Evolutionary conservation across 495 filamentous ascomycete genomes (phyloP), one percentile per base, ranked within the genome.

Genomic region (Tuber borchii): DNA sequence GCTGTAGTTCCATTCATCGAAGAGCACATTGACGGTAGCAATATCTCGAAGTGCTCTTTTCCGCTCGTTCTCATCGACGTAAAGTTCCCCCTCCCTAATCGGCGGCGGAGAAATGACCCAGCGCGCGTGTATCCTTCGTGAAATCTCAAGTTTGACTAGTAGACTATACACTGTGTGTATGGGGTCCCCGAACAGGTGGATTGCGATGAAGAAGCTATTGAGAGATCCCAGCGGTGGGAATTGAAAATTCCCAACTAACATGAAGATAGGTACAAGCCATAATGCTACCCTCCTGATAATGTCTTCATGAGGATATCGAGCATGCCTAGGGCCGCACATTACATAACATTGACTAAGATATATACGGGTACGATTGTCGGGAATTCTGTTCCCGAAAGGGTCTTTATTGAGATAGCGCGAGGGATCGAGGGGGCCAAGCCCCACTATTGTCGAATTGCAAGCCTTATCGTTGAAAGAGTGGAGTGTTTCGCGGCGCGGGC

Each of bases 151-250:
- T 51, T 73, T 73, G 9, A 37, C 51, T 5, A 73, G 44, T 0
- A 73, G 26, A 20, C 44, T 69, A 12, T 51, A 73, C 2, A 73
- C 51, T 6, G 42, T 69, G 51, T 69, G 6, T 22, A 73, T 73
- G 39, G 71, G 71, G 44, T 73, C 71, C 40, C 71, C 71, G 71
- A 73, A 51, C 5, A 73, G 71, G 31, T 73, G 71, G 14, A n/a
- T 26, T 37, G 51, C 44, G 44, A 73, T n/a, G 44, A 44, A 73
- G 9, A 73, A 22, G 43, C 34, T 39, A 22, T 73, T 73, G 20
- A n/a, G 34, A 37, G 44, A 22, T 51, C 71, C 71, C 4, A 73
- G n/a, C 12, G 39, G 44, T 37, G 71, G 43, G 10, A 73, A 73
- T 51, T 69, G 71, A 37, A 73, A 73, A 70, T 73, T 73, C 5